A percentile compares a stretch with the other conserved stretches of the same genome.
These are phyloP conservation scores for Silene noctiflora DNA, from an alignment of 179 eudicot species.

Conservation along the genomic window DNA sequence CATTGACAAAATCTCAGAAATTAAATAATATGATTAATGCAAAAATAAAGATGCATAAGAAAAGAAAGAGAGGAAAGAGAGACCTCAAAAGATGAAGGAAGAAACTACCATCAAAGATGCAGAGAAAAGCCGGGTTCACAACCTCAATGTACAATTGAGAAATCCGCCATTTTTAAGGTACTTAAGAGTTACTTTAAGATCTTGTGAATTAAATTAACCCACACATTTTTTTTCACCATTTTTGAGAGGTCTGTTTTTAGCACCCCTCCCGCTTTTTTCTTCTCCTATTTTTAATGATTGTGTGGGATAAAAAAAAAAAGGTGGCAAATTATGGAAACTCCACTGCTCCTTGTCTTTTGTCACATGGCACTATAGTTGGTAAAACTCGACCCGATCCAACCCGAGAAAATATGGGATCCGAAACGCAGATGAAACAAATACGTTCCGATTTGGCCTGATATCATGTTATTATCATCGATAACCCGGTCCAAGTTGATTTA, in stretches of 20 bases:
- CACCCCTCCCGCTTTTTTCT: not conserved
- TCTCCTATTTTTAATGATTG: not conserved
- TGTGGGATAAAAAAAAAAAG: not conserved
- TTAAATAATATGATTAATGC: not conserved
- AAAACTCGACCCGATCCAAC: too few relatives aligned
- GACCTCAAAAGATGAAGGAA: constrained; percentile 21
- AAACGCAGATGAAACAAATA: too few relatives aligned
- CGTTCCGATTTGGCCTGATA: too few relatives aligned
- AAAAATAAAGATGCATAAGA: not conserved
- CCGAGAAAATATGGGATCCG: too few relatives aligned
- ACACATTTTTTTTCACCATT: constrained; percentile 16
- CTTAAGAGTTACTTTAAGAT: constrained; percentile 10
- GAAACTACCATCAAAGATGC: constrained; percentile 33
- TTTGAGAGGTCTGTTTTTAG: constrained; percentile 23
- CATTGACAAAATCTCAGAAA: not conserved
- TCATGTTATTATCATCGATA: too few relatives aligned
- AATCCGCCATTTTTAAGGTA: constrained; percentile 16
- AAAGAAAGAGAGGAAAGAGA: not conserved
- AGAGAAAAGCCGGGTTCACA: constrained; percentile 15
- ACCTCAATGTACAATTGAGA: constrained; percentile 11
- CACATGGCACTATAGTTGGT: too few relatives aligned
- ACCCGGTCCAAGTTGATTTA: too few relatives aligned
- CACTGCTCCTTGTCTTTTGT: not conserved
- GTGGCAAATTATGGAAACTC: not conserved
- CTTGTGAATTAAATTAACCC: constrained; percentile 28